These are phyloP conservation scores for Protoeuglena noctilucae DNA, from an alignment of 139 green algal species.

Conservation along the genomic window DNA sequence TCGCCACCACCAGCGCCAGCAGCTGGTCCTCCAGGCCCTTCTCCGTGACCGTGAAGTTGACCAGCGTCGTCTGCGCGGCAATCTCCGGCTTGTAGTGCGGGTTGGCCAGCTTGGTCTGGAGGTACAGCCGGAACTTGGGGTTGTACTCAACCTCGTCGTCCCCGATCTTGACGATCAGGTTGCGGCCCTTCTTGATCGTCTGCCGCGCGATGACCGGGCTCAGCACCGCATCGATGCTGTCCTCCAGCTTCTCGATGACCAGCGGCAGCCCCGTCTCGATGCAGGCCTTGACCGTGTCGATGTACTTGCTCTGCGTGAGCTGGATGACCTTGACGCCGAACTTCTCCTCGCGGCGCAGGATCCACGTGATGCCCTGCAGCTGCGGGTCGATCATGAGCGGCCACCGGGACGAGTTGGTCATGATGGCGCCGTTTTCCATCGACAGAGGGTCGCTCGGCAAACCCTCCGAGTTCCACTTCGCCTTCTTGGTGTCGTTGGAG, in stretches of 20 bases:
- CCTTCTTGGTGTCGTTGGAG: conserved; percentile 39
- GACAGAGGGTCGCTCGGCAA: conserved; percentile 61
- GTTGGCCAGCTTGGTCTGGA: conserved; percentile 74
- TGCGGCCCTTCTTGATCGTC: conserved; percentile 25
- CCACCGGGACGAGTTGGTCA: conserved; percentile 51
- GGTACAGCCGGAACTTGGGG: conserved; percentile 55
- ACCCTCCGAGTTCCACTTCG: conserved; percentile 64
- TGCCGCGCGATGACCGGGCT: conserved; percentile 54
- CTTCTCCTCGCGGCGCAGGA: conserved; percentile 51
- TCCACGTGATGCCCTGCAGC: conserved; percentile 76
- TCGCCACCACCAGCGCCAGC: conserved; percentile 65
- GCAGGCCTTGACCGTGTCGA: conserved; percentile 52
- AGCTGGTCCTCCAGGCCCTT: conserved; percentile 80
- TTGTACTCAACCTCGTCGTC: conserved; percentile 60
- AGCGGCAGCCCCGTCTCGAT: conserved; percentile 68
- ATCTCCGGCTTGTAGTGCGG: conserved; percentile 85
- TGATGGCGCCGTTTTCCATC: conserved; percentile 78
- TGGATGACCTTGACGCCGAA: conserved; percentile 69
- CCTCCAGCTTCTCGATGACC: conserved; percentile 69
- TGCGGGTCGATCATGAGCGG: conserved; percentile 82
- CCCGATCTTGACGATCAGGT: conserved; percentile 61
- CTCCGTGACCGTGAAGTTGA: conserved; percentile 85
- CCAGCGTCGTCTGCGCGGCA: conserved; percentile 62
- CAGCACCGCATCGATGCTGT: conserved; percentile 73
- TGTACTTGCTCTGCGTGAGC: conserved; percentile 60